Evolutionary conservation across 495 filamentous ascomycete species (phyloP), one percentile per base, ranked within the genome.

Genomic region (Neurospora sp.): DNA sequence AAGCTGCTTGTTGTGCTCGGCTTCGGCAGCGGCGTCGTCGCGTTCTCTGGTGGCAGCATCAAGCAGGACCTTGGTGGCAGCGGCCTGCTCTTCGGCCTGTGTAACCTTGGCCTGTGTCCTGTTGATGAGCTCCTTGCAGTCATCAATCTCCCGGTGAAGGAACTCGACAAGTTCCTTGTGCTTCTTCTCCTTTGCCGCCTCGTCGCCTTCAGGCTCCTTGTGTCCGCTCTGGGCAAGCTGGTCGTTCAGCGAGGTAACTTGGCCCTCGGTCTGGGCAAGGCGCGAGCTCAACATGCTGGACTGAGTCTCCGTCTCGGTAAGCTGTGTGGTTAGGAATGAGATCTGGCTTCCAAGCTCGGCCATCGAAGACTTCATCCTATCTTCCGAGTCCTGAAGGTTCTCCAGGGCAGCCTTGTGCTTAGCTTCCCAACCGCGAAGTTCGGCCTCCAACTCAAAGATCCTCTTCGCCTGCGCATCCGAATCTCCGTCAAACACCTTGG

Each of bases 71-170:
- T 87, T 87, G 65, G 90, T 85, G 38, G 84, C 83, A 22, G 84
- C 77, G 75, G 93, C 90, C 59, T 89, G 85, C 69, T 88, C 81
- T 79, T 95, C 92, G 18, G 94, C 83, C 73, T 88, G 85, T 18
- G 87, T 81, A 75, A 95, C 89, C 72, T 88, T 90, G 41, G 85
- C 81, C 40, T 88, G 80, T 75, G 92, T 91, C 72, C 81, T 82
- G 53, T 87, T 86, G 76, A 94, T 89, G 37, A 90, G 88, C 18
- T 86, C 79, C 82, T 92, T 94, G 81, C 96, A 92, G 73, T 92
- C 88, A 39, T 93, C 90, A 72, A 98, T 91, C 75, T 94, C 89
- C 71, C 83, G 85, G 74, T 92, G 91, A 53, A 99, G 82, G 40
- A 84, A 83, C 40, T 87, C 84, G 40, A 97, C 86, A 44, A 90